Percentiles rank a stretch among this genome's conserved stretches.
phyloP scores from a whole-genome alignment of 805 yeast species.

The Sugiyamaella boreocaroliniensis region DNA sequence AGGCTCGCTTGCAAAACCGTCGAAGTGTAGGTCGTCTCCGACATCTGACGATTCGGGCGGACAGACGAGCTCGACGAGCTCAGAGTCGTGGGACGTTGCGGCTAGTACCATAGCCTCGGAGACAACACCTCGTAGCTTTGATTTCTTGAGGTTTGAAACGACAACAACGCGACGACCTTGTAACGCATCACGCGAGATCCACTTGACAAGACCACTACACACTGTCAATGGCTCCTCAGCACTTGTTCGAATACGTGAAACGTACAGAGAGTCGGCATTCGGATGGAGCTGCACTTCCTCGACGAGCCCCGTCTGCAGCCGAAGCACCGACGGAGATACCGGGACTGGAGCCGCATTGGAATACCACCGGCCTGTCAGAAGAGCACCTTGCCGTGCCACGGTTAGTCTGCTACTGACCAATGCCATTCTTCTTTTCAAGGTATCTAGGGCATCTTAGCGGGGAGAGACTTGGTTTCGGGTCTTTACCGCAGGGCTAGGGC shows the following conservation, averaged over 20 bases:
- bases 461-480: too few relatives aligned
- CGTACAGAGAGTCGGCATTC: constrained; percentile 53
- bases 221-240: constrained; percentile 29
- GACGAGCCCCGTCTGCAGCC: constrained; percentile 45
- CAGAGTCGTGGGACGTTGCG: constrained; percentile 34
- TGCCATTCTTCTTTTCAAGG: too few relatives aligned
- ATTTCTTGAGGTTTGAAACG: constrained; percentile 51
- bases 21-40: constrained; percentile 40
- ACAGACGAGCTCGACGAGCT: constrained; percentile 39
- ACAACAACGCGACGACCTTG: constrained; percentile 42
- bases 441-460: too few relatives aligned
- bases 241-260: constrained; percentile 39
- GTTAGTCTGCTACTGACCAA: too few relatives aligned
- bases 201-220: constrained; percentile 53
- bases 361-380: neutral
- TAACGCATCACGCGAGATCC: constrained; percentile 37
- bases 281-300: constrained; percentile 43
- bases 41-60: constrained; percentile 37
- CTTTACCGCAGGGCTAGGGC: too few relatives aligned
- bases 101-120: constrained; percentile 66
- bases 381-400: too few relatives aligned
- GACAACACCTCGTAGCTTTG: constrained; percentile 54
- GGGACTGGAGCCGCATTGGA: neutral
- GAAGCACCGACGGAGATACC: constrained; percentile 14
- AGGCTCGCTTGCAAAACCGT: constrained; percentile 7